These are phyloP conservation scores for rapeseed (Brassica napus) DNA, from an alignment of 345 rosid species.

Conservation along the genomic window DNA sequence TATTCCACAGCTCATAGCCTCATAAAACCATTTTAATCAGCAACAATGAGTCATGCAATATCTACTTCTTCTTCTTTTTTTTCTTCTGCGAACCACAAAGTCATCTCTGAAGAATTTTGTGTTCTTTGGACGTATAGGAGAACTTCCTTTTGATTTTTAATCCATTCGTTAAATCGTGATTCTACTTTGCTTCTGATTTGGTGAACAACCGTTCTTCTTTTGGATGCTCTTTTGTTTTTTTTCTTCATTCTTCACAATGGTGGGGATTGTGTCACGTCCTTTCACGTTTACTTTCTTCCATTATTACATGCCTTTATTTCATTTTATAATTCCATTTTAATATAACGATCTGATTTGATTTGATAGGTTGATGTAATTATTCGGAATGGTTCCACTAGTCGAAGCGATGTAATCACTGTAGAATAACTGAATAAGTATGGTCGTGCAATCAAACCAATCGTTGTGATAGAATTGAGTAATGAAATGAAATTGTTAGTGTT, in stretches of 20 bases:
- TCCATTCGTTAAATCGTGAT: not conserved
- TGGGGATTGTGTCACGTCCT: conserved; percentile 46
- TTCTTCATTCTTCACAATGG: conserved; percentile 33
- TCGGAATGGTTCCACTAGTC: conserved; percentile 17
- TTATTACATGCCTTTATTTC: conserved; percentile 4
- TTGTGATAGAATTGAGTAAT: not conserved
- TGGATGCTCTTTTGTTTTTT: conserved; percentile 35
- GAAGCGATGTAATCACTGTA: conserved; percentile 21
- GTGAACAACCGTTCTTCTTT: conserved; percentile 51
- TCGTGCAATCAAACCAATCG: not conserved
- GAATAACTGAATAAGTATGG: not conserved
- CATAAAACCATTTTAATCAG: conserved; percentile 6
- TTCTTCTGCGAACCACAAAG: conserved; percentile 20
- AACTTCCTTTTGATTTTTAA: conserved; percentile 1
- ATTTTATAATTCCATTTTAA: conserved; percentile 4
- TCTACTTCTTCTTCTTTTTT: not conserved
- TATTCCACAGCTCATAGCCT: conserved; percentile 12
- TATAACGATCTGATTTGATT: conserved; percentile 27
- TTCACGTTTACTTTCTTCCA: conserved; percentile 23
- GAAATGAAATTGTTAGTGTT: not conserved
- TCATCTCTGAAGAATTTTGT: not conserved
- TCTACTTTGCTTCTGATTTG: conserved; percentile 16
- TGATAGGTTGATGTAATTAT: conserved; percentile 22
- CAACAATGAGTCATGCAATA: not conserved
- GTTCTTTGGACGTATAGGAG: not conserved